Base-by-base conservation (phyloP, 140 eudicot species). In the Flaveria floridana region DNA sequence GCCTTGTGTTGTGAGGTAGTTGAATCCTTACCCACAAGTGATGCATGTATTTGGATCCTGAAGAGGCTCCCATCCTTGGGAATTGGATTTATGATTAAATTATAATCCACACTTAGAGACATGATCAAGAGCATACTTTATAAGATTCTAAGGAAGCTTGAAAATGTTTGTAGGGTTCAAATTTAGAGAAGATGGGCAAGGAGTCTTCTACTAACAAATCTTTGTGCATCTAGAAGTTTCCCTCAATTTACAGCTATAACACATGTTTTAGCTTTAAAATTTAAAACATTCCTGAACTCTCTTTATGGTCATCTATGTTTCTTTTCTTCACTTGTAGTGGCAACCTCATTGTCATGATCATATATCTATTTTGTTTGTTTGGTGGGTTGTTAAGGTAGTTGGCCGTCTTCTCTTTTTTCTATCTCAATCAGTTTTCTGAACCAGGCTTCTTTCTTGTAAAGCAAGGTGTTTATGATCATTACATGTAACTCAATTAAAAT, bases 301-400 rank as follows among this genome's bases (percentile, higher is more conserved):
- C n/a, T n/a, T 65, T 65, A 65, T 65, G 71, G 71, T 9, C 26
- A 7, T 65, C n/a, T 37, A 39, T 65, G 28, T 39, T 39, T 37
- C 37, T 30, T 16, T 39, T 2, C 68, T 16, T 65, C 71, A 39
- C 16, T 20, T n/a, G 16, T 65, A 65, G 10, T 65, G 28, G 46
- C 47, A 28, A 14, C 68, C 68, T 63, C 44, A n/a, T 26, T 63
- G 47, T 63, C 23, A 7, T 30, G 14, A 30, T 25, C 18, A 26
- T 61, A 13, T 61, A 25, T 11, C 19, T 26, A 12, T 61, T 12
- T 25, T 25, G 18, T 25, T 26, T 61, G 67, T 61, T 25, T 61
- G 42, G 10, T 61, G 59, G 23, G n/a, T n/a, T 25, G 67, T 3
- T 61, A 25, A 25, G 67, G 42, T 61, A 25, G 67, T 61, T 61